Percentiles rank a stretch among this genome's conserved stretches.
Evolutionary conservation across 805 yeast species (phyloP).

Genomic region (Blastobotrys peoriensis): DNA sequence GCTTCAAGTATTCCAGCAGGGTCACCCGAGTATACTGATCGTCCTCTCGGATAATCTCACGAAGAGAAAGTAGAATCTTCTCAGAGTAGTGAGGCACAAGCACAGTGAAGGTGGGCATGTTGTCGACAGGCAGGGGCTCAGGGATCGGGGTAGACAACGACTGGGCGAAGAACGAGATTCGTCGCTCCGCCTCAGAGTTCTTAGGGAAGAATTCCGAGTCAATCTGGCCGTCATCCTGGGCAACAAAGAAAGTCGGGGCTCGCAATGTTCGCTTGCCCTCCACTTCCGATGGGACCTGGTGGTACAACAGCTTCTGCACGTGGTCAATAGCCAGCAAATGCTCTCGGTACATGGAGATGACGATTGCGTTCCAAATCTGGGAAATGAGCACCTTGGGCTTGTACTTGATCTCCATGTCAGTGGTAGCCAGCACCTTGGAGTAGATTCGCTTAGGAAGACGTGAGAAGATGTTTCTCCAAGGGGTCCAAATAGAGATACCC

Average conservation of each 20-base stretch:
- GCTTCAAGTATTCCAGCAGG: constrained; percentile 86
- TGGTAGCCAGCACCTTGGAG: constrained; percentile 92
- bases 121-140: constrained; percentile 98
- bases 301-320: constrained; percentile 93
- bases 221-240: constrained; percentile 92
- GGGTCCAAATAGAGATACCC: constrained; percentile 98
- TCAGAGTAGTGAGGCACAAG: constrained; percentile 95
- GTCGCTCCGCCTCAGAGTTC: constrained; percentile 98
- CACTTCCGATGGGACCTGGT: constrained; percentile 96
- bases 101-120: constrained; percentile 99
- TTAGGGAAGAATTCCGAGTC: constrained; percentile 96
- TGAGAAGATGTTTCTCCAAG: constrained; percentile 98
- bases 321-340: constrained; percentile 97
- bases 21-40: constrained; percentile 95
- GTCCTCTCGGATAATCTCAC: constrained; percentile 95
- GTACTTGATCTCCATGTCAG: constrained; percentile 87
- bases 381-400: constrained; percentile 97
- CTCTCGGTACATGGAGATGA: constrained; percentile 99
- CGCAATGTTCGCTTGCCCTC: constrained; percentile 98
- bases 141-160: constrained; percentile 98
- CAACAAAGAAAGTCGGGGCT: constrained; percentile 97
- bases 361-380: constrained; percentile 98
- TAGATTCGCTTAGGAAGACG: constrained; percentile 98
- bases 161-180: constrained; percentile 98
- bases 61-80: constrained; percentile 84